Percentiles rank a stretch among this genome's conserved stretches.
Conservation (phyloP, 2,329 filamentous ascomycete genomes). For the Cladosporium oxysporum region DNA sequence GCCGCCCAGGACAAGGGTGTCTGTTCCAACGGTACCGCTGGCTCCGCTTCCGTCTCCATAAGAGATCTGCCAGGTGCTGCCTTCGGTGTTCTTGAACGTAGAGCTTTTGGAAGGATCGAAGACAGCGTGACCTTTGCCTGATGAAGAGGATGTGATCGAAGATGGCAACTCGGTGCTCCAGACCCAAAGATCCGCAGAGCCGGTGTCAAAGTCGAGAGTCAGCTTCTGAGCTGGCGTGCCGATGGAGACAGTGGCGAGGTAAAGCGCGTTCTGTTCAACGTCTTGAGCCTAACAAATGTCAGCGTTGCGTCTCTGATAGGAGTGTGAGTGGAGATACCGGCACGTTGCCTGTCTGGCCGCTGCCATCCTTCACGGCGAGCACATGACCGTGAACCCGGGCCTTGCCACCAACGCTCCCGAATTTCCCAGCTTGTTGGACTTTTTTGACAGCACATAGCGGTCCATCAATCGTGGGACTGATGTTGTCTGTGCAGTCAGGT, state of each 20-base stretch:
- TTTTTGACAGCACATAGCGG: slow-evolving; percentile 59
- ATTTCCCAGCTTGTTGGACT: slow-evolving; percentile 51
- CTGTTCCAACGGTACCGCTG: slow-evolving; percentile 66
- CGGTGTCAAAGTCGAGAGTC: slow-evolving; percentile 74
- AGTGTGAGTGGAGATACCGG: slow-evolving; percentile 29
- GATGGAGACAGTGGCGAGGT: slow-evolving; percentile 68
- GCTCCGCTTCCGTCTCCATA: slow-evolving; percentile 71
- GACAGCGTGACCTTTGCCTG: slow-evolving; percentile 54
- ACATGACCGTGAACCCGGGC: slow-evolving; percentile 47
- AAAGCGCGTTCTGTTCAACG: slow-evolving; percentile 66
- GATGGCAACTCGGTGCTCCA: slow-evolving; percentile 64
- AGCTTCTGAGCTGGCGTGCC: slow-evolving; percentile 69
- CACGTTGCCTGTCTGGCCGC: slow-evolving; percentile 32
- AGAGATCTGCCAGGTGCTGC: slow-evolving; percentile 60
- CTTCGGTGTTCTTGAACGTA: slow-evolving; percentile 52
- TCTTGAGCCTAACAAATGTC: slow-evolving; percentile 55
- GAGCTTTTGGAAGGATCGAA: slow-evolving; percentile 57
- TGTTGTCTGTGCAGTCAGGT: slow-evolving; percentile 45
- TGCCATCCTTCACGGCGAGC: slow-evolving; percentile 49
- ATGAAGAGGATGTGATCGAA: slow-evolving; percentile 55
- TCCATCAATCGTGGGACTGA: slow-evolving; percentile 63
- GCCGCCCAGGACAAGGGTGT: slow-evolving; percentile 67
- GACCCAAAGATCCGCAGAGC: slow-evolving; percentile 73
- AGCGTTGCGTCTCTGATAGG: slow-evolving; percentile 47
- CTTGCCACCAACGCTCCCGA: slow-evolving; percentile 50